These are phyloP conservation scores for Sphagnum fallax DNA, from an alignment of 228 moss, liverwort and hornwort genomes.

Conservation along the genomic window DNA sequence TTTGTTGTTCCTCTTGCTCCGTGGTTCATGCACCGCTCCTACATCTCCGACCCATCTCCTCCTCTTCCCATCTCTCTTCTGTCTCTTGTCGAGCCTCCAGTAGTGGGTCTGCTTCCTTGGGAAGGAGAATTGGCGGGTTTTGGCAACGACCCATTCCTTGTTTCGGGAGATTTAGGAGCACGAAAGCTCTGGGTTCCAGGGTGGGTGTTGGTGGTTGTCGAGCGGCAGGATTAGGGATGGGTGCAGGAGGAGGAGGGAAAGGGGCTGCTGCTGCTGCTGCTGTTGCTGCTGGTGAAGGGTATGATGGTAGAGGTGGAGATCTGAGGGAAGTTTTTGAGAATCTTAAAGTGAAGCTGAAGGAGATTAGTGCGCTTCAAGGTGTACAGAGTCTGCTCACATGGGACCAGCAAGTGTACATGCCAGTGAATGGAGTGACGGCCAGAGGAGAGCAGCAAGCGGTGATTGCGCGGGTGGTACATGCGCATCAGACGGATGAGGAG, in stretches of 20 bases:
- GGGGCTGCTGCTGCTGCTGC: not conserved
- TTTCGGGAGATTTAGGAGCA: too few relatives aligned
- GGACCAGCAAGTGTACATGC: constrained; percentile 20
- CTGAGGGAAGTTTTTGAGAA: constrained; percentile 9
- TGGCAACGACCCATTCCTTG: too few relatives aligned
- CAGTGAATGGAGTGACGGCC: constrained; percentile 10
- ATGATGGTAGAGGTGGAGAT: not conserved
- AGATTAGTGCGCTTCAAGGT: constrained; percentile 15
- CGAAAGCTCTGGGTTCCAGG: too few relatives aligned
- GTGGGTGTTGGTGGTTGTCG: too few relatives aligned
- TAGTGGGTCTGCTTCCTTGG: too few relatives aligned
- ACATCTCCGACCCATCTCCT: too few relatives aligned
- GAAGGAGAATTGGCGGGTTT: too few relatives aligned
- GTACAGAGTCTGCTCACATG: constrained; percentile 15
- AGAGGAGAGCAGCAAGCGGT: constrained; percentile 14
- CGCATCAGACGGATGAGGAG: constrained; percentile 2
- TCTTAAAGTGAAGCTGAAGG: constrained; percentile 17
- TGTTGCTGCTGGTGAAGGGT: not conserved
- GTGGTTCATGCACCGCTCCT: too few relatives aligned
- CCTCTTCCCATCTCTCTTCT: too few relatives aligned
- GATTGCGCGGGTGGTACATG: constrained; percentile 12
- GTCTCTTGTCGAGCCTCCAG: too few relatives aligned
- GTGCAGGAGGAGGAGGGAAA: too few relatives aligned
- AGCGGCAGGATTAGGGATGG: not conserved
- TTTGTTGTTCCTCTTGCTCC: too few relatives aligned